Base-by-base conservation (phyloP, 139 green algal genomes). In the Chlamydomonas eustigma region DNA sequence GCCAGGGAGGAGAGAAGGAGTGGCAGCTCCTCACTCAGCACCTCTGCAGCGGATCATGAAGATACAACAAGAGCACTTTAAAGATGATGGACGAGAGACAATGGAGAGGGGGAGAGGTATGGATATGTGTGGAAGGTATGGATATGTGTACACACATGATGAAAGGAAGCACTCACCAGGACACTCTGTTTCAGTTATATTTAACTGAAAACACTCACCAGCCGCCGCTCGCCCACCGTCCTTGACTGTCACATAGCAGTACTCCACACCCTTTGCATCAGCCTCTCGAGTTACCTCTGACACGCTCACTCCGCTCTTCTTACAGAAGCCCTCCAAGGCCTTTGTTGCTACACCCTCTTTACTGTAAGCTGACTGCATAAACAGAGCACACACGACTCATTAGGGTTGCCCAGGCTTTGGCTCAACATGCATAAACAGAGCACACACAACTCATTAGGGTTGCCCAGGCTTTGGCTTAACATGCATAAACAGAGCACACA, bases 241-340 rank as follows among this genome's bases (percentile, higher is more conserved):
- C 51, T 85, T 80, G 4, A 96, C 85, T 1, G 74, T 81, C 28
- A 85, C 94, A 64, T 79, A 98, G 30, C 94, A 88, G 80, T 98
- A 99, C 84, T 98, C 93, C 37, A 90, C 86, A 2, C 92, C 94
- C 83, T 97, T 97, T 39, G 82, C 83, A 73, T 97, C 93, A 0
- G 84, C 81, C 75, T 93, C 85, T 0, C 63, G 30, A 4, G 75
- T 80, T 3, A 97, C 80, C 0, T 76, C 63, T 0, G 75, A 83
- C 1, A 75, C 12, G 0, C 78, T 30, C 8, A 94, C 87, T 8
- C 90, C 92, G 63, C 94, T 97, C 84, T 98, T 98, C 38, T 81
- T 88, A 81, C 90, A 97, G 82, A 98, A 99, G 33, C 96, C 96
- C 64, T 93, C 73, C 64, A 95, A 84, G 1, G 96, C 95, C 81